These are phyloP conservation scores for Paramecium octaurelia DNA, from an alignment of 73 alveolate species.

Conservation along the genomic window DNA sequence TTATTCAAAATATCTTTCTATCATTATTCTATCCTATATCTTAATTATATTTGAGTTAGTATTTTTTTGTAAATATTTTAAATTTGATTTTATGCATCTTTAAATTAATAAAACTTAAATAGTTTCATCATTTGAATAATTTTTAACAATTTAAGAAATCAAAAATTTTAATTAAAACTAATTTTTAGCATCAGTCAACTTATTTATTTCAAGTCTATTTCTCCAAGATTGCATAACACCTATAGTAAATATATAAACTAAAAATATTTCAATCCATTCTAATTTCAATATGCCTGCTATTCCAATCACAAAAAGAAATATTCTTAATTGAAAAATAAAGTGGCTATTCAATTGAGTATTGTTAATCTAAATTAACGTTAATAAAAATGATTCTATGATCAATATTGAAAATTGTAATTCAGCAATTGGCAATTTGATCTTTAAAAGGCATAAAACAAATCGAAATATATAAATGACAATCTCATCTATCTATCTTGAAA, in stretches of 20 bases:
- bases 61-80: not conserved
- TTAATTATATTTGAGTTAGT: not conserved
- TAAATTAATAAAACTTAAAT: not conserved
- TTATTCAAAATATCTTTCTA: not conserved
- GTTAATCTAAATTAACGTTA: not conserved
- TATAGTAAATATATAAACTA: not conserved
- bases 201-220: not conserved
- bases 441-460: not conserved
- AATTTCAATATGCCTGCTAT: not conserved
- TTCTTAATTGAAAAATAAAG: not conserved
- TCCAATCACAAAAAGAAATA: not conserved
- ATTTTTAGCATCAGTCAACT: not conserved
- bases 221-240: not conserved
- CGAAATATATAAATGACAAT: not conserved
- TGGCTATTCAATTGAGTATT: not conserved
- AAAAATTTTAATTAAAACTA: not conserved
- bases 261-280: not conserved
- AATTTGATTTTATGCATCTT: not conserved
- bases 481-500: not conserved
- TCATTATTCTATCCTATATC: not conserved
- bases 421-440: not conserved
- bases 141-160: not conserved
- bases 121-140: not conserved
- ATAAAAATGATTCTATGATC: not conserved
- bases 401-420: not conserved